Base-by-base conservation (phyloP, 768 basidiomycete genomes). In the Boletus patriciae region DNA sequence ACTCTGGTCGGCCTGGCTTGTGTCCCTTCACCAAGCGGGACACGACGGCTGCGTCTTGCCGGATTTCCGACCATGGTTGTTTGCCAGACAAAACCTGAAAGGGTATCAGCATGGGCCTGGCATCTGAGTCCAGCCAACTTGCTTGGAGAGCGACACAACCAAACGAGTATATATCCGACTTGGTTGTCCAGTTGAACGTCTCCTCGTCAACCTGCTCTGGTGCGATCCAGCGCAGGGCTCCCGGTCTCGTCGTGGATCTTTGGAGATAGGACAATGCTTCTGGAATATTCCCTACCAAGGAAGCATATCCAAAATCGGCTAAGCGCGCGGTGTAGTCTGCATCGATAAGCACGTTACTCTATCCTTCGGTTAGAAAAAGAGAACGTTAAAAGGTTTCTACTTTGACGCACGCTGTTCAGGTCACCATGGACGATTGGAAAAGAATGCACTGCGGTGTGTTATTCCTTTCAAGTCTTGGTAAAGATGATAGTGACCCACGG, bases 261-360 rank as follows among this genome's bases (percentile, higher is more conserved):
- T 25, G 25, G 25, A 25, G 25, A 25, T 25, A 25, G 4, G 25
- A 2, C 25, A 25, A 25, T 25, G 25, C 25, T 25, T 25, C 25
- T 3, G 25, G 25, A 25, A 25, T 25, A 25, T 25, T 25, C 25
- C 25, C 25, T 25, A 25, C 25, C 25, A 25, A 25, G 25, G 25
- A 25, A 25, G 25, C 25, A 4, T 25, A 25, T 25, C 25, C 25
- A 4, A 80, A 80, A 55, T 80, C 79, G 45, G 73, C 72, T 5
- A 81, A 62, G 12, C 72, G 69, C 0, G 74, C 78, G 18, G 71
- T 73, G 33, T 72, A 61, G 3, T 54, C 27, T 23, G 11, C 57
- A 18, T 61, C 58, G 5, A 59, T n/a, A 34, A 62, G 54, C n/a
- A 65, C 51, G 9, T 65, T 62, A 2, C 51, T 53, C 62, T 65